A percentile compares a stretch with the other conserved stretches of the same genome.
Conservation (phyloP, 2,329 filamentous ascomycete genomes). For the Penicillium sp. region DNA sequence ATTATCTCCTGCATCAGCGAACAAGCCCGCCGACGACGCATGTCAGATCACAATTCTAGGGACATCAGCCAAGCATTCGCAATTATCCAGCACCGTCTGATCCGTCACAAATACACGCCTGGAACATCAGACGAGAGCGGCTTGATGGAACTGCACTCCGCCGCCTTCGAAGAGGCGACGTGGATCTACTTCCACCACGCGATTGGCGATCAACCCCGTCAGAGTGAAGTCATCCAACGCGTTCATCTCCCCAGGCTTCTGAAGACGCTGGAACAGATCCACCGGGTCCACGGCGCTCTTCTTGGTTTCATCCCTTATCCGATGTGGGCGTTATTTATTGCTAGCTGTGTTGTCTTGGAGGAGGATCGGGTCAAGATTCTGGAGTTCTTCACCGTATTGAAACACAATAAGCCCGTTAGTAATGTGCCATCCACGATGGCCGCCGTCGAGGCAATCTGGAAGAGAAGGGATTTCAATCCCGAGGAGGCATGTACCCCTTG, state of each 20-base stretch:
- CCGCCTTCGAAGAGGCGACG: neutral
- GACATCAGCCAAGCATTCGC: no score
- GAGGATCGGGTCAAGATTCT: neutral
- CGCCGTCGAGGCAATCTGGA: slow-evolving; percentile 1
- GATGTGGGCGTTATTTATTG: slow-evolving; percentile 1
- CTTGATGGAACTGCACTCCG: neutral
- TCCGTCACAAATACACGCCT: neutral
- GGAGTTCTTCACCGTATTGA: neutral
- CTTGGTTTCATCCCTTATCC: neutral
- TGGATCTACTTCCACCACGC: slow-evolving; percentile 2
- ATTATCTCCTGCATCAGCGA: neutral
- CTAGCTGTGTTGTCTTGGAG: slow-evolving; percentile 1
- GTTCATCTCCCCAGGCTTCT: neutral
- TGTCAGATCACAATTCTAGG: no score
- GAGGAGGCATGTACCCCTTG: no score
- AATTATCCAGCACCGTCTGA: no score
- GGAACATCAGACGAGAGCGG: neutral
- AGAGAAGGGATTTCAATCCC: no score
- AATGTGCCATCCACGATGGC: neutral
- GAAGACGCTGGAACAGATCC: neutral
- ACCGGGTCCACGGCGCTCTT: neutral
- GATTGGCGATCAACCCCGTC: neutral
- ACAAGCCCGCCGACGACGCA: neutral
- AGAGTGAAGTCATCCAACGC: neutral
- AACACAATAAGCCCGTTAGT: neutral